Evolutionary conservation across 768 basidiomycete species (phyloP), one percentile per base, ranked within the genome.

Genomic region (Kwoniella bestiolae): DNA sequence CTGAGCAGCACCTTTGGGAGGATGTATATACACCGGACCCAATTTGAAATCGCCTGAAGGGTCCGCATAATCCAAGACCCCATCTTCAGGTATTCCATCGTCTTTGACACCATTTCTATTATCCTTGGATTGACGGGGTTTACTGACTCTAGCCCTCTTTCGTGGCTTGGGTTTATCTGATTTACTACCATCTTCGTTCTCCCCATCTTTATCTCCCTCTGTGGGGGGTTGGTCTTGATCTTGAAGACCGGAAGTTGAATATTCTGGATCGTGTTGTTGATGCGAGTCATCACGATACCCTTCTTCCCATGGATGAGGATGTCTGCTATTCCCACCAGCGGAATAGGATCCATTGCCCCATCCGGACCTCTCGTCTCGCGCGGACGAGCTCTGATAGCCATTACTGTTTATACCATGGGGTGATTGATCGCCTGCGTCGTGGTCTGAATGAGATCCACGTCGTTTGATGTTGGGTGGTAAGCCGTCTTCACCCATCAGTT

Each of bases 21-120:
- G 76, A 61, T 74, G 76, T 5, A 74, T 63, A 46, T 69, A 77
- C 1, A 77, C 71, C 25, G 71, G 69, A 21, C 76, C 76, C 8
- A 59, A n/a, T 46, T 65, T 69, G 35, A 56, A 67, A 52, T 77
- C 76, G 0, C 68, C 60, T 9, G 70, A 66, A 2, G 73, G 53
- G 46, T 74, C 71, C 11, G 66, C 68, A 44, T 71, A 77, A 25
- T 77, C 76, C 12, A 65, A 52, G 5, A 65, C 38, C 18, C 63
- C 63, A 29, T 66, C 65, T 47, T 59, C 57, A 6, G 65, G 59
- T 47, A 66, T 35, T 3, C 59, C 65, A 28, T 66, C 52, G 14
- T 66, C 65, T 31, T 50, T 60, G 34, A 47, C 11, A 2, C 57
- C 51, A 11, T 61, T 56, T 49, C 51, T 12, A 16, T 29, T 55